Evolutionary conservation across 1,139 yeast genomes (phyloP).

Genomic region (Sugiyamaella castrensis): DNA sequence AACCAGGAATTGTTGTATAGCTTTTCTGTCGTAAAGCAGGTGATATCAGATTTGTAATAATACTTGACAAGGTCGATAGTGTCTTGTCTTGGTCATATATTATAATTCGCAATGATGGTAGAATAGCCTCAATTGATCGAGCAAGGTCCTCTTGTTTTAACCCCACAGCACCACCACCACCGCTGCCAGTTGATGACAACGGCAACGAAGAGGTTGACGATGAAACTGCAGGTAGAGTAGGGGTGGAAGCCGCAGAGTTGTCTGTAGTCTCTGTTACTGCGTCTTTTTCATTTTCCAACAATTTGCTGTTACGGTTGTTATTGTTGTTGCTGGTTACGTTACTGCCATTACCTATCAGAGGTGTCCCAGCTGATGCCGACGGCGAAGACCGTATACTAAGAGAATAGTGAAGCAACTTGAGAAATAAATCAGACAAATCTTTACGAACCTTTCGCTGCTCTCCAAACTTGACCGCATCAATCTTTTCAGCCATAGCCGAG

Average conservation of each 20-base stretch:
- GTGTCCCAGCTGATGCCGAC: constrained; percentile 16
- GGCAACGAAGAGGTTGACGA: constrained; percentile 14
- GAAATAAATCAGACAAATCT: constrained; percentile 65
- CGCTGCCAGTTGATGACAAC: background rate
- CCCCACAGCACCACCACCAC: background rate
- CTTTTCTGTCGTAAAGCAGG: constrained; percentile 44
- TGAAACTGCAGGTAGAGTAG: constrained; percentile 10
- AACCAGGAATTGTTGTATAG: constrained; percentile 11
- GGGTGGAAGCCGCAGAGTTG: background rate
- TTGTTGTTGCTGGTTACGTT: background rate
- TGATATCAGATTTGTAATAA: constrained; percentile 42
- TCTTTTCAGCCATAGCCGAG: constrained; percentile 52
- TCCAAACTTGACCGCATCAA: constrained; percentile 57
- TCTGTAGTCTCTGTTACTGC: constrained; percentile 9
- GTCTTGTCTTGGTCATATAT: constrained; percentile 50
- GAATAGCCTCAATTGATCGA: constrained; percentile 39
- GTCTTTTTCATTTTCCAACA: constrained; percentile 16
- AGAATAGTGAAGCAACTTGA: constrained; percentile 50
- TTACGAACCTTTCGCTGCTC: constrained; percentile 58
- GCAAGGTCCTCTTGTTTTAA: constrained; percentile 40
- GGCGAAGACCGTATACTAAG: constrained; percentile 33
- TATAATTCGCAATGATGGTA: constrained; percentile 43
- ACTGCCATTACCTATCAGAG: constrained; percentile 7
- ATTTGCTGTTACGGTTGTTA: background rate
- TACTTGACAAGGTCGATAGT: constrained; percentile 40